Evolutionary conservation across 2,329 filamentous ascomycete species (phyloP).

Genomic region (Cladosporium austrohemisphaericum): DNA sequence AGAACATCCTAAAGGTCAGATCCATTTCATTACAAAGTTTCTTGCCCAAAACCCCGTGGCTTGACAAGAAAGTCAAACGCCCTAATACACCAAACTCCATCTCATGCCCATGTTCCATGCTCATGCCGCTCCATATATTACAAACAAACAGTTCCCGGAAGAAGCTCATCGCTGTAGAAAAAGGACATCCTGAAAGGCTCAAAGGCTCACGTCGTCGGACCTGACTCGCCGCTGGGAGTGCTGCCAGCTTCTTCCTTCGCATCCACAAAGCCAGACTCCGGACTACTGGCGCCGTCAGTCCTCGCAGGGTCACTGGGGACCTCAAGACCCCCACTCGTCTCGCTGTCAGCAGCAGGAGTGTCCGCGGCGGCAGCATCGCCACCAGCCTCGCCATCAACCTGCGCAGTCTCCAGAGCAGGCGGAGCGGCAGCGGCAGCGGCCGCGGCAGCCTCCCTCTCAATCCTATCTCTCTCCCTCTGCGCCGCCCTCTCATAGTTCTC

Average conservation of each 20-base stretch:
- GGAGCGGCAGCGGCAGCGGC: constrained; percentile 31
- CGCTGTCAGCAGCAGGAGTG: constrained; percentile 19
- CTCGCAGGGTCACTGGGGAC: constrained; percentile 19
- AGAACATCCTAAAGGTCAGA: too few species aligned
- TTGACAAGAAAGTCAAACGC: too few species aligned
- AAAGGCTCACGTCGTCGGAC: not conserved
- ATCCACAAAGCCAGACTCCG: constrained; percentile 30
- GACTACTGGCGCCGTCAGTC: constrained; percentile 18
- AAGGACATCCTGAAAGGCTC: too few species aligned
- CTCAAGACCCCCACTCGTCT: constrained; percentile 12
- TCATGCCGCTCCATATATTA: not conserved
- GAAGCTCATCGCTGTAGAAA: too few species aligned
- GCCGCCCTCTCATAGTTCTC: constrained; percentile 62
- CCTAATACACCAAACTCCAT: too few species aligned
- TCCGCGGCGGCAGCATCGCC: constrained; percentile 32
- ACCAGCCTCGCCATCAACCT: constrained; percentile 25
- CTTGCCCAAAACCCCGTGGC: too few species aligned
- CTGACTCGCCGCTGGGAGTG: constrained; percentile 10
- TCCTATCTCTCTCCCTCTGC: constrained; percentile 41
- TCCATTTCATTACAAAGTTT: too few species aligned
- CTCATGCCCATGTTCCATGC: too few species aligned
- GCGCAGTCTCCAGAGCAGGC: constrained; percentile 13
- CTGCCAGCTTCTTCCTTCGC: constrained; percentile 27
- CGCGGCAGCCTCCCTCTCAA: constrained; percentile 42
- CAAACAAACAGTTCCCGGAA: not conserved